Percentiles rank a stretch among this genome's conserved stretches.
Conservation (phyloP, 192 early-diverging fungal genomes). For the Lobosporangium transversale region DNA sequence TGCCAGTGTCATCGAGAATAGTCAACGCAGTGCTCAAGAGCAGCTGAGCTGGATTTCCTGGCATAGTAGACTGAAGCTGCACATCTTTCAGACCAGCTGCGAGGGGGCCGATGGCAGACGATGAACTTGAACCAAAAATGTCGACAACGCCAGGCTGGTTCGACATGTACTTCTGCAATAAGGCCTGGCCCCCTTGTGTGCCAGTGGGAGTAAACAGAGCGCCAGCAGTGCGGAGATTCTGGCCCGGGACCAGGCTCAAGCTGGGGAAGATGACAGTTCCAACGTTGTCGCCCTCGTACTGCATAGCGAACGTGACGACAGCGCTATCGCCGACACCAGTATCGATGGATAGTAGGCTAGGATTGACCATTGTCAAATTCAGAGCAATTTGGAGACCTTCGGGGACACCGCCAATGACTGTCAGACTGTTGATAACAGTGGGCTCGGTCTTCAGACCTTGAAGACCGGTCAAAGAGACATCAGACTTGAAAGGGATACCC, state of each 20-base stretch:
- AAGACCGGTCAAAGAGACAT: slow-evolving; percentile 62
- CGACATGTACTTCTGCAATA: slow-evolving; percentile 63
- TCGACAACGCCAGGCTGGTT: slow-evolving; percentile 54
- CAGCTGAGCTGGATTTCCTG: slow-evolving; percentile 58
- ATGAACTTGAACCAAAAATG: slow-evolving; percentile 55
- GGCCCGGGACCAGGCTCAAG: slow-evolving; percentile 58
- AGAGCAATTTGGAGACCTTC: slow-evolving; percentile 56
- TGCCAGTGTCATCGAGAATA: slow-evolving; percentile 55
- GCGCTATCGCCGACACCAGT: slow-evolving; percentile 59
- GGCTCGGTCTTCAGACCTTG: slow-evolving; percentile 65
- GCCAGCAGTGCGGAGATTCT: slow-evolving; percentile 54
- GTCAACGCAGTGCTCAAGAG: slow-evolving; percentile 55
- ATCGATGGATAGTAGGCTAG: slow-evolving; percentile 56
- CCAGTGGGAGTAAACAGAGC: slow-evolving; percentile 61
- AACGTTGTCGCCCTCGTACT: slow-evolving; percentile 53
- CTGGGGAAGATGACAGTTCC: slow-evolving; percentile 58
- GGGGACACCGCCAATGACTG: slow-evolving; percentile 61
- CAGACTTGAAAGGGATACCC: slow-evolving; percentile 64
- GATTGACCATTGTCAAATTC: slow-evolving; percentile 57
- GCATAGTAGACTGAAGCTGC: slow-evolving; percentile 57
- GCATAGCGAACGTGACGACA: slow-evolving; percentile 60
- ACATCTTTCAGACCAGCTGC: slow-evolving; percentile 54
- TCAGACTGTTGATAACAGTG: slow-evolving; percentile 62
- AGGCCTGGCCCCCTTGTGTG: slow-evolving; percentile 54
- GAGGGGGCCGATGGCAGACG: slow-evolving; percentile 60